Base-by-base conservation (phyloP, 1,284 basidiomycete genomes). In the Exobasidium cylindrosporum region DNA sequence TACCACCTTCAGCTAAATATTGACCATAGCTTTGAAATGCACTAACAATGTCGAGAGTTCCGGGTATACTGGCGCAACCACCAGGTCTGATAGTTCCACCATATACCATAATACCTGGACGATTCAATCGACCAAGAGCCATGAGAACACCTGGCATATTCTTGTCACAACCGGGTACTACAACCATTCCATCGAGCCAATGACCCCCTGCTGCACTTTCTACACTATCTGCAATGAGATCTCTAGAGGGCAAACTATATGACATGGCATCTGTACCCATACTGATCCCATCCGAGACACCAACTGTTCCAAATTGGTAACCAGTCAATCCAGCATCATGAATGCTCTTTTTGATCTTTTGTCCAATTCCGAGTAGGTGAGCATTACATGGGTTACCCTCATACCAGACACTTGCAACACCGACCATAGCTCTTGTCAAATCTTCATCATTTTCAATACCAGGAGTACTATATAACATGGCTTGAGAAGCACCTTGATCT, bases 91-190 rank as follows among this genome's bases (percentile, higher is more conserved):
- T 80, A 45, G 78, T 78, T 30, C 78, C 78, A 13, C 78, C 78
- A 59, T 78, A 80, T 10, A 80, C 74, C 75, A 80, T 79, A 55
- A 79, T 67, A 57, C 76, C 76, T 13, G 77, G 77, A 11, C 77
- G 66, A 65, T 79, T 79, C 45, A 78, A 71, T 17, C 77, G 66
- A 35, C 75, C 76, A 14, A 78, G 72, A 1, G 75, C 77, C 70
- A 79, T 79, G 10, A 79, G 65, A 4, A 78, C 76, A 67, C 77
- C 77, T 28, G 77, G 77, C 77, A 79, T 79, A 65, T 79, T 79
- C 66, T 80, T 80, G 68, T 80, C 78, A 57, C 78, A 80, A 31
- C 77, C 77, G 7, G 78, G 78, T 29, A 80, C 72, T 6, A 70
- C 70, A 44, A 80, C 77, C 35, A 58, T 61, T 14, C 77, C 78